Evolutionary conservation across 768 basidiomycete species (phyloP).

Genomic region (Collybia sp.): DNA sequence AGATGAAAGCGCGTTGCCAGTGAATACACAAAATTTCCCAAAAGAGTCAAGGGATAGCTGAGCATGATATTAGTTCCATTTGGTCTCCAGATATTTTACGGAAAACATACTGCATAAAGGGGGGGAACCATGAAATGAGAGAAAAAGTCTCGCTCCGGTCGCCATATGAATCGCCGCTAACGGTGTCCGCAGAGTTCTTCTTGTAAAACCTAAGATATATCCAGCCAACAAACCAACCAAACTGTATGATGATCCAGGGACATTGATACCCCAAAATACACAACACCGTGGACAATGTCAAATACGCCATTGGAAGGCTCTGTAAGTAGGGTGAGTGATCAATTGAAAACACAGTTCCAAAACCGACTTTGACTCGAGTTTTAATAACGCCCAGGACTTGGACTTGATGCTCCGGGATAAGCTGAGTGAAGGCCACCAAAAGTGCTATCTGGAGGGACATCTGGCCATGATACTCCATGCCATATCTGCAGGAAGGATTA

Average conservation of each 20-base stretch:
- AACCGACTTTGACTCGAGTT: constrained; percentile 81
- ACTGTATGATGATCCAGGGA: constrained; percentile 93
- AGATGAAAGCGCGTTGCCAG: constrained; percentile 68
- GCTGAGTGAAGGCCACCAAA: constrained; percentile 94
- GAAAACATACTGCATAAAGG: constrained; percentile 78
- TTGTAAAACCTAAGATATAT: constrained; percentile 97
- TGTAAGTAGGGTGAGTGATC: constrained; percentile 24
- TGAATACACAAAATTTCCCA: constrained; percentile 65
- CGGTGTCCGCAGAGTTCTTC: constrained; percentile 63
- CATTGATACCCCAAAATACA: constrained; percentile 81
- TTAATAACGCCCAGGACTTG: constrained; percentile 84
- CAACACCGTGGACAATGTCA: constrained; percentile 84
- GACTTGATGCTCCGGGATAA: constrained; percentile 97
- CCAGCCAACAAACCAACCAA: constrained; percentile 98
- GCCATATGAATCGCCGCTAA: constrained; percentile 74
- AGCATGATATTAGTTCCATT: neutral
- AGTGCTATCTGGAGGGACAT: constrained; percentile 86
- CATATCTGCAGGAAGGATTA: constrained; percentile 53
- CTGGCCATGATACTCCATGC: constrained; percentile 88
- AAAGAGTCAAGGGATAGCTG: constrained; percentile 67
- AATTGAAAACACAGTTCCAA: neutral
- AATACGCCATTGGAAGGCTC: constrained; percentile 92
- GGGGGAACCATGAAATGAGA: constrained; percentile 95
- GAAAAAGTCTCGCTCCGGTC: constrained; percentile 97
- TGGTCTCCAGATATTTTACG: neutral